Evolutionary conservation across 441 rosid species (phyloP), one percentile per base, ranked within the genome.

Genomic region (Erodium moschatum): DNA sequence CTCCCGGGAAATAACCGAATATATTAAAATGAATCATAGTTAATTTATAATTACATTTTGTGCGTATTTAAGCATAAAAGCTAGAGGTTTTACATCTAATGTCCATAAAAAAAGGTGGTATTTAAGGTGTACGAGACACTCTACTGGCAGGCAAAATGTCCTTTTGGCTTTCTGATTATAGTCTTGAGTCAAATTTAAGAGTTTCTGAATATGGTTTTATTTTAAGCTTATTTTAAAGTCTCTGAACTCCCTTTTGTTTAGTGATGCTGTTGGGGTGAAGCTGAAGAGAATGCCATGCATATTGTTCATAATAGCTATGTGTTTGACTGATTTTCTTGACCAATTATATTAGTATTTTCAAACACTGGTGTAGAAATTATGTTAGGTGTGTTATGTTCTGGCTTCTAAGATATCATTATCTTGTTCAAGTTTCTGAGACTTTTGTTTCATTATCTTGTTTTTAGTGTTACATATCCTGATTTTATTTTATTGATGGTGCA

Each of bases 401-500:
- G 24, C 21, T 54, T 54, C 24, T 54, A 18, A 54, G 9, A 18
- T 54, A 18, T 24, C 61, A 54, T 54, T 16, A 54, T 16, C 24
- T 54, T 54, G 61, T 54, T 5, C 11, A 54, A 16, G 24, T 20
- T 44, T 29, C 52, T 70, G 11, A 62, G 67, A 0, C 1, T 0
- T 35, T 35, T 35, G 6, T 35, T 7, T 2, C n/a, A 44, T 24
- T 11, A 20, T 27, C 3, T 58, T 13, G 1, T 68, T 18, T 66
- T 16, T 33, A 48, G 42, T 65, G 27, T 42, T 46, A 50, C 48
- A 38, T 19, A 21, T 38, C 33, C 67, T 60, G 27, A 20, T 33
- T 65, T 67, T 24, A 70, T 72, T 72, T 60, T 66, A 13, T 24
- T 80, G 78, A 66, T 67, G 65, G 19, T 84, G 73, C 90, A 92